Base-by-base conservation (phyloP, 768 basidiomycete species). In the Macrolepiota albuminosa region DNA sequence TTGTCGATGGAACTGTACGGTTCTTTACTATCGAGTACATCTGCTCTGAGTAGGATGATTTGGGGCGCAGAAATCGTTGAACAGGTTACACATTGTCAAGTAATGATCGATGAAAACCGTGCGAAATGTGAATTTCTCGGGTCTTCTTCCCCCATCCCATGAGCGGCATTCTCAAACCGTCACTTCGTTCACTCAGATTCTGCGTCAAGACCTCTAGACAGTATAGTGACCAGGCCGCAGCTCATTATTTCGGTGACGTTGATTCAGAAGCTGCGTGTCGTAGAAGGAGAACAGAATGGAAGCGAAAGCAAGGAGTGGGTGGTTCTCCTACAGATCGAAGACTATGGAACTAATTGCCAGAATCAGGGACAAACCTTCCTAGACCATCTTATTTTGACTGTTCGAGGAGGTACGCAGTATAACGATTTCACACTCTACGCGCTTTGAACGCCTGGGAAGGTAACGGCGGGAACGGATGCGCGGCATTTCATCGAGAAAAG, bases 401-500 rank as follows among this genome's bases (percentile, higher is more conserved):
- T 94, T 24, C 82, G 88, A 59, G 91, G 80, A 66, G 93, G 93
- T 89, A 66, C 34, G 62, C 79, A 63, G 45, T 7, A 3, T 4
- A 53, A 6, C 33, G 13, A 18, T 54, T 48, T 50, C 34, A 29
- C 55, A 21, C 43, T 36, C 3, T 47, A 61, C 36, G 60, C 24
- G 54, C 48, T 43, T 59, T 46, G 42, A 54, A 48, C 24, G 8
- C 36, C 51, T 54, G 42, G 42, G n/a, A 65, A 91, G 95, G 94
- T 16, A 85, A 82, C 67, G 95, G 95, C 21, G 96, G 96, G 0
- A 79, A 93, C 58, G 96, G 96, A 26, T 92, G 94, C 63, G 92
- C 89, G 26, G 95, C 96, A 6, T 97, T 98, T 67, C 89, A 95
- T 67, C 86, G 93, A 59, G 93, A 96, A 74, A 92, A 93, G 69